Percentiles rank a stretch among this genome's conserved stretches.
These are phyloP conservation scores for Pezicula rhizophila DNA, from an alignment of 2,329 filamentous ascomycete species.

Conservation along the genomic window DNA sequence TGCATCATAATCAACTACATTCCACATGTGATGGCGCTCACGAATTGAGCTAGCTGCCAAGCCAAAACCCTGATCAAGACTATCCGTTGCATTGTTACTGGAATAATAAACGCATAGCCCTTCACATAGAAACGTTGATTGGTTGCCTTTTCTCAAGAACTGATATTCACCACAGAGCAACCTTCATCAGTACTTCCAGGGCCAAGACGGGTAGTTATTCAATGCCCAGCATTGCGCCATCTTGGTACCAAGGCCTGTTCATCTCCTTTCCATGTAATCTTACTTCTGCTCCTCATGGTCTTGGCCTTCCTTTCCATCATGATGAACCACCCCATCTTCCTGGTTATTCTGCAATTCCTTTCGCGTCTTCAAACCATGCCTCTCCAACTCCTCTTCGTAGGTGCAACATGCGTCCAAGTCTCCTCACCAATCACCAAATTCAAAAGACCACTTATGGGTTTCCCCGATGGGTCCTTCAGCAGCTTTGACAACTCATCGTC, in stretches of 20 bases:
- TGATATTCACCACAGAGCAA: too few relatives aligned
- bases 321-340: slow-evolving; percentile 11
- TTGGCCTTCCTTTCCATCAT: slow-evolving; percentile 7
- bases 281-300: slow-evolving; percentile 4
- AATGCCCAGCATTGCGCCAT: not conserved
- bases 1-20: too few relatives aligned
- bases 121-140: too few relatives aligned
- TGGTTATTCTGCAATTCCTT: slow-evolving; percentile 4
- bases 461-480: slow-evolving; percentile 33
- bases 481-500: slow-evolving; percentile 28
- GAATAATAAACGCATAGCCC: too few relatives aligned
- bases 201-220: not conserved
- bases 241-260: not conserved
- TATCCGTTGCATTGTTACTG: too few relatives aligned
- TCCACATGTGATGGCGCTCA: too few relatives aligned
- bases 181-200: too few relatives aligned
- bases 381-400: slow-evolving; percentile 27
- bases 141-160: too few relatives aligned
- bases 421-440: slow-evolving; percentile 33
- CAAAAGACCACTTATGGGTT: slow-evolving; percentile 29
- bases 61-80: too few relatives aligned
- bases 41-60: too few relatives aligned
- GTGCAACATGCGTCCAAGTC: slow-evolving; percentile 47
- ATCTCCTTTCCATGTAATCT: slow-evolving; percentile 13
- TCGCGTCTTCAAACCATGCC: slow-evolving; percentile 9